Percentiles rank a stretch among this genome's conserved stretches.
These are phyloP conservation scores for Penicillium lagena DNA, from an alignment of 495 filamentous ascomycete genomes.

Conservation along the genomic window DNA sequence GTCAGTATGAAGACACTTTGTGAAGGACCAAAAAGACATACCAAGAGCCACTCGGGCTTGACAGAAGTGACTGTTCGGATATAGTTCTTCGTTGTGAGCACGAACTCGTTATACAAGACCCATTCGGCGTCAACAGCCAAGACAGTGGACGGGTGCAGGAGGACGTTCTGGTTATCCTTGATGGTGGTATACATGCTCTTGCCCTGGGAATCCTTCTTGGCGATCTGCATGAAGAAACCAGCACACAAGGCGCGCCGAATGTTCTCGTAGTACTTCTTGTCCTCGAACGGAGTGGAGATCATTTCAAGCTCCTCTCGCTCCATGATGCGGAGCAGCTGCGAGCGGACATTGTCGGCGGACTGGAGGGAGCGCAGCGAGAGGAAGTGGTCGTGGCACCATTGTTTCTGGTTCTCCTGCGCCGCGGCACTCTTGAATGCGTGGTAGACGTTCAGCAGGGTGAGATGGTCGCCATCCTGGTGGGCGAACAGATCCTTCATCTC, in stretches of 20 bases:
- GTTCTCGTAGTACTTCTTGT: slow-evolving; percentile 97
- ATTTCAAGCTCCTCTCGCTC: slow-evolving; percentile 81
- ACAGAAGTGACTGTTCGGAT: slow-evolving; percentile 55
- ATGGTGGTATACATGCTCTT: slow-evolving; percentile 85
- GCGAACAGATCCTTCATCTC: slow-evolving; percentile 96
- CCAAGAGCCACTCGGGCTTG: slow-evolving; percentile 75
- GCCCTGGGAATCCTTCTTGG: slow-evolving; percentile 70
- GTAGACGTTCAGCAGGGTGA: slow-evolving; percentile 96
- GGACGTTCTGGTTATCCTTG: slow-evolving; percentile 87
- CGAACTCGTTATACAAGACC: slow-evolving; percentile 98
- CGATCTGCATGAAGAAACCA: slow-evolving; percentile 99
- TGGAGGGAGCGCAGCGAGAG: slow-evolving; percentile 83
- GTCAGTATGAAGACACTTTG: slow-evolving; percentile 13
- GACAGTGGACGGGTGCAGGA: slow-evolving; percentile 88
- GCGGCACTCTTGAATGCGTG: slow-evolving; percentile 85
- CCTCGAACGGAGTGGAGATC: slow-evolving; percentile 79
- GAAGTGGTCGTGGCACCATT: slow-evolving; percentile 98
- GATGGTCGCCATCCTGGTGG: slow-evolving; percentile 87
- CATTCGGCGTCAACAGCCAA: slow-evolving; percentile 83
- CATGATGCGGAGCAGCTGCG: slow-evolving; percentile 92
- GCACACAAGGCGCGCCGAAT: slow-evolving; percentile 90
- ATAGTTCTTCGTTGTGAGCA: slow-evolving; percentile 95
- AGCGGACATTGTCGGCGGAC: slow-evolving; percentile 88
- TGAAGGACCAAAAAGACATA: slow-evolving; percentile 39
- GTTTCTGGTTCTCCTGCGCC: slow-evolving; percentile 66